Percentiles rank a stretch among this genome's conserved stretches.
Conservation (phyloP, 306 rosid genomes). For the Inga laurina region DNA sequence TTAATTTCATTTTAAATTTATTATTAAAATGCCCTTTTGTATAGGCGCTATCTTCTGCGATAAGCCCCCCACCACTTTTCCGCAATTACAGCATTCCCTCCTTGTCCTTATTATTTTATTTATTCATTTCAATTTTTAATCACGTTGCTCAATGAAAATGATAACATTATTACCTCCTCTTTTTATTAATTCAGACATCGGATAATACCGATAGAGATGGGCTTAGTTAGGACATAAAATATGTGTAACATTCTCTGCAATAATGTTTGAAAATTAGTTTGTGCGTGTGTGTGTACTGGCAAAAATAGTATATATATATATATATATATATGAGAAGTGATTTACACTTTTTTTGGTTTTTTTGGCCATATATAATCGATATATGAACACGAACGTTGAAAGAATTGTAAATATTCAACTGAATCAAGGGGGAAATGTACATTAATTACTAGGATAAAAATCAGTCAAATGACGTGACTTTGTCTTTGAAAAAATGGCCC, state of each 20-base stretch:
- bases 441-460: not conserved
- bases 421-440: too few species aligned
- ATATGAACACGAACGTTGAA: not conserved
- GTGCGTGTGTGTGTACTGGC: not conserved
- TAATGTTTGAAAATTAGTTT: not conserved
- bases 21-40: not conserved
- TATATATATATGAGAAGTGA: not conserved
- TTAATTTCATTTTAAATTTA: not conserved
- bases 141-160: not conserved
- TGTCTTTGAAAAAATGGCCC: too few species aligned
- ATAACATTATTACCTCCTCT: not conserved
- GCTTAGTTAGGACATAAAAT: not conserved
- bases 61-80: slow-evolving; percentile 6
- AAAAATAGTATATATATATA: too few species aligned
- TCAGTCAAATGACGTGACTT: not conserved
- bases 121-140: not conserved
- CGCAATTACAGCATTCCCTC: slow-evolving; percentile 46
- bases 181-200: not conserved
- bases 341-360: not conserved
- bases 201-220: not conserved
- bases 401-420: not conserved
- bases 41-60: slow-evolving; percentile 16
- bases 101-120: not conserved
- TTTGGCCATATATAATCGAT: not conserved
- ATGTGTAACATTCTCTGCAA: too few species aligned